These are phyloP conservation scores for Penicillium sp. DNA, from an alignment of 2,329 filamentous ascomycete genomes.

Conservation along the genomic window DNA sequence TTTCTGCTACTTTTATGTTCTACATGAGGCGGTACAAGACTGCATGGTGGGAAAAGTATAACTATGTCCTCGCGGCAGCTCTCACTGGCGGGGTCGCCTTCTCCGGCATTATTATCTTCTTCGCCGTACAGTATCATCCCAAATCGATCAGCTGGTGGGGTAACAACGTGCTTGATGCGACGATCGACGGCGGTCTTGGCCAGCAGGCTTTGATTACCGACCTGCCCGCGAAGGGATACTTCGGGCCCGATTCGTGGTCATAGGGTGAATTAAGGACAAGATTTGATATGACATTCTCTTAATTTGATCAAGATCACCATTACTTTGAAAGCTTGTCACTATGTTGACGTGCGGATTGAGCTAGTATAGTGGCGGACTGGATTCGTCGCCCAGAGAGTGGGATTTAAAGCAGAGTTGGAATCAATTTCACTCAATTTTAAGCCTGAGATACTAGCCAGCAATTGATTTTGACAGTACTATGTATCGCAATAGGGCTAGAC, in stretches of 20 bases:
- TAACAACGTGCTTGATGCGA: not conserved
- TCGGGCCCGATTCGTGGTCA: not conserved
- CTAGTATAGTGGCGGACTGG: not conserved
- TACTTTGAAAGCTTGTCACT: not conserved
- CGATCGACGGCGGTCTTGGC: not conserved
- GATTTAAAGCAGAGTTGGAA: not conserved
- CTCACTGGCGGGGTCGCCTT: not conserved
- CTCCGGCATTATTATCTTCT: not conserved
- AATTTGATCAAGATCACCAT: not conserved
- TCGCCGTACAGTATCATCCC: not conserved
- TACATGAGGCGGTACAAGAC: not conserved
- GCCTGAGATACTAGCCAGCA: not conserved
- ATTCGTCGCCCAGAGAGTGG: not conserved
- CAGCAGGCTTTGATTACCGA: not conserved
- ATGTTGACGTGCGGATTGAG: not conserved
- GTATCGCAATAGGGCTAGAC: not conserved
- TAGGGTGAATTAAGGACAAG: not conserved
- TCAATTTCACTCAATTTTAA: not conserved
- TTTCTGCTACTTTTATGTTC: not conserved
- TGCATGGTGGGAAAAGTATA: not conserved
- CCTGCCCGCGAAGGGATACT: not conserved
- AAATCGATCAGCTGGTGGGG: not conserved
- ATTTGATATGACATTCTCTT: not conserved
- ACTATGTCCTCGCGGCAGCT: not conserved
- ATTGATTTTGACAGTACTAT: not conserved